phyloP scores from a whole-genome alignment of 257 asterid genomes.

The Lithospermum erythrorhizon region DNA sequence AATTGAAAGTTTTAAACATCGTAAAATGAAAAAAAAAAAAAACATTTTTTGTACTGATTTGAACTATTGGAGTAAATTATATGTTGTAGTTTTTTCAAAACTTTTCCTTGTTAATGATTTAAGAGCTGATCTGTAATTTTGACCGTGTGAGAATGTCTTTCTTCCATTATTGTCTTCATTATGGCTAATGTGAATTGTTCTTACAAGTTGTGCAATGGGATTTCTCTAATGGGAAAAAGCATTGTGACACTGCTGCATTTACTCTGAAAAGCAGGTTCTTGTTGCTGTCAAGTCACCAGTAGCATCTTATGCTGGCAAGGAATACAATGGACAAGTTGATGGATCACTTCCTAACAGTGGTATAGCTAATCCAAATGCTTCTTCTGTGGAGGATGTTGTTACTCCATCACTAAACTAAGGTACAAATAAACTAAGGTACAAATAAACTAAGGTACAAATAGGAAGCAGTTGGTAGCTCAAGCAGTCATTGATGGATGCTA shows the following conservation, averaged over 20 bases:
- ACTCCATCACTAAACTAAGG: slow-evolving; percentile 33
- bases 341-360: slow-evolving; percentile 18
- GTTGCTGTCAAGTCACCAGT: slow-evolving; percentile 18
- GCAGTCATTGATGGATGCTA: background rate
- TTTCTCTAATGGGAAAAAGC: background rate
- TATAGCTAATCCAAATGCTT: slow-evolving; percentile 23
- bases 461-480: background rate
- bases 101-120: background rate
- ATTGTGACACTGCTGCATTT: slow-evolving; percentile 8
- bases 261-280: slow-evolving; percentile 28
- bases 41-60: background rate
- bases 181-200: background rate
- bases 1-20: background rate
- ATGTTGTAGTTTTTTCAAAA: background rate
- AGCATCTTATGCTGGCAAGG: slow-evolving; percentile 25
- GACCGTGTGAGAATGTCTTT: background rate
- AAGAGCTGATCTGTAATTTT: background rate
- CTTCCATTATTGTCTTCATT: too few species aligned
- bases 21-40: background rate
- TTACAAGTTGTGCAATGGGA: background rate
- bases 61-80: background rate
- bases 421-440: slow-evolving; percentile 43
- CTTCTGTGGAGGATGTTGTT: slow-evolving; percentile 28
- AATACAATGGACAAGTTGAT: slow-evolving; percentile 23
- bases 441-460: slow-evolving; percentile 33